Evolutionary conservation across 1,284 basidiomycete genomes (phyloP).

Genomic region (Sanghuangporus baumii): DNA sequence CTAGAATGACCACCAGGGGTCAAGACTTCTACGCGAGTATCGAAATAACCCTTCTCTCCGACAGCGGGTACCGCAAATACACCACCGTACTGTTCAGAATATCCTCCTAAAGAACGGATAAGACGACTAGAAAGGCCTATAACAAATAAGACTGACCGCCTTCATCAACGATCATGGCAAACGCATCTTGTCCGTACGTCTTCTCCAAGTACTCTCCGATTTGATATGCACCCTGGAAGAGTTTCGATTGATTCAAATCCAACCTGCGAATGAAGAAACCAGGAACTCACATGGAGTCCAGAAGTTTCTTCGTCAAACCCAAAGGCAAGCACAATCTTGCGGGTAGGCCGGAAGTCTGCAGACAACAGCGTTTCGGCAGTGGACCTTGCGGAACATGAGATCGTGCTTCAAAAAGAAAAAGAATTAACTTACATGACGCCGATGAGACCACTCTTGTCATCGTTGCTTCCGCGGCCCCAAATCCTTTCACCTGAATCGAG

Average conservation of each 20-base stretch:
- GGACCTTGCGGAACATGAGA: slow-evolving; percentile 21
- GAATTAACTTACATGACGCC: slow-evolving; percentile 25
- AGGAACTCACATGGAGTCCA: slow-evolving; percentile 33
- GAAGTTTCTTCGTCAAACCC: slow-evolving; percentile 50
- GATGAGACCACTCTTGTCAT: slow-evolving; percentile 37
- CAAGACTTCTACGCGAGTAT: slow-evolving; percentile 34
- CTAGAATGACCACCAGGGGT: slow-evolving; percentile 44
- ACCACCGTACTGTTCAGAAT: slow-evolving; percentile 21
- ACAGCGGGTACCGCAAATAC: slow-evolving; percentile 34
- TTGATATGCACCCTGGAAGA: slow-evolving; percentile 29
- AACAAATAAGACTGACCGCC: slow-evolving; percentile 27
- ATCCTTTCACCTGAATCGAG: slow-evolving; percentile 25
- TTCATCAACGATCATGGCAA: slow-evolving; percentile 47
- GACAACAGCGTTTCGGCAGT: slow-evolving; percentile 35
- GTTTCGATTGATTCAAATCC: background rate
- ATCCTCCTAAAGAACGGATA: slow-evolving; percentile 18
- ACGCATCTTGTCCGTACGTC: slow-evolving; percentile 46
- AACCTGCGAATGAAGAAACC: background rate
- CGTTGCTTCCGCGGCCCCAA: slow-evolving; percentile 36
- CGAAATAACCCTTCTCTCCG: slow-evolving; percentile 44
- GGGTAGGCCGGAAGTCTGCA: slow-evolving; percentile 31
- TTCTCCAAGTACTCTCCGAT: slow-evolving; percentile 35
- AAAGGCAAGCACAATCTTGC: slow-evolving; percentile 39
- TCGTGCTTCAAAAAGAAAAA: background rate
- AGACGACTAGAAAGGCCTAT: background rate